Evolutionary conservation across 257 asterid species (phyloP), one percentile per base, ranked within the genome.

Genomic region (Scutellaria galericulata): DNA sequence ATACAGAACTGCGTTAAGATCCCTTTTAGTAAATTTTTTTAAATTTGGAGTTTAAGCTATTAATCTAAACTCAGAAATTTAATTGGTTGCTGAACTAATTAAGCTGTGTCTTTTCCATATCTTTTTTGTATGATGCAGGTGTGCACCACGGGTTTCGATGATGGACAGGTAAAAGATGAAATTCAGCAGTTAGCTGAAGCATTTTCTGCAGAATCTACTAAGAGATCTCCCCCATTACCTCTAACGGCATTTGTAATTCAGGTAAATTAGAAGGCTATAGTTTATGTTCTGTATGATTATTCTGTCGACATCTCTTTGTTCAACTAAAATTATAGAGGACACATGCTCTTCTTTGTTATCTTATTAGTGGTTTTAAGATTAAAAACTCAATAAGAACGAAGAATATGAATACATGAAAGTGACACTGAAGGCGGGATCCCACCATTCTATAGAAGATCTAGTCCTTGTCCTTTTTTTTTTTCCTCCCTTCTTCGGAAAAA

Each of bases 211-310:
- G 92, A 90, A 63, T 89, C 92, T 75, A 56, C 84, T 66, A 73
- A 70, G 35, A 91, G 79, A 73, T 83, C 87, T 81, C 88, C 89
- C 41, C 72, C 81, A 44, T 82, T 95, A 83, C 98, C 98, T 78
- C 72, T 90, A 69, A 84, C 98, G 24, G 76, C 88, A 75, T 77
- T 95, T 62, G 97, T 90, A 20, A 80, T 95, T 77, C 99, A 95
- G 96, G 99, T 92, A 79, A 41, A 44, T 37, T 45, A 71, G 50
- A 63, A 59, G 42, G 18, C 45, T 59, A 73, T 39, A 47, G 39
- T 24, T 67, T 53, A 37, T 56, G 41, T 41, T 9, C 13, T 40
- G 56, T 74, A 57, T 22, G 41, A 53, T 54, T 27, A 42, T 50
- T 64, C 10, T 40, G 48, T 53, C n/a, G 45, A 44, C 59, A 63